Evolutionary conservation across 2,329 filamentous ascomycete genomes (phyloP), one percentile per base, ranked within the genome.

Genomic region (Phaeosphaeria sp.): DNA sequence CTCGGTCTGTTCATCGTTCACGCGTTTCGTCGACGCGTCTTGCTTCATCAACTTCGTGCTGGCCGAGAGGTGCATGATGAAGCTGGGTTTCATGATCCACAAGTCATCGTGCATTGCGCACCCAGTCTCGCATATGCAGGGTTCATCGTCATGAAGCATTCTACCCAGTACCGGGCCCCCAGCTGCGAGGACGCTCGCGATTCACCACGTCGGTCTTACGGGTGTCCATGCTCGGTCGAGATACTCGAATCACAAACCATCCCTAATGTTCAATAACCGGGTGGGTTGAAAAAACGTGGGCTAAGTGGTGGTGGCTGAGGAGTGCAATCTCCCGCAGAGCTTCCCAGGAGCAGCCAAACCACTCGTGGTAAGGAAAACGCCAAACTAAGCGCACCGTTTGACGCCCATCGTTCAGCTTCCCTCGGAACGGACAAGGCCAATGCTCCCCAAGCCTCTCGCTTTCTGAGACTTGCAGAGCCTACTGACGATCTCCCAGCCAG

Each of bases 321-420:
- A 59, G 48, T 56, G 66, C 60, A 76, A 75, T 75, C 64, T 74
- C 72, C 63, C 56, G 33, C 52, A 52, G 49, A 54, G 47, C 27
- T 58, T 57, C 46, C 60, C 42, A 59, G 60, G 53, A 60, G 55
- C 52, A 47, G 52, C 64, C 60, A 68, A 64, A 56, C 69, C 62
- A 51, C 44, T 63, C 59, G 49, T 50, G 66, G 66, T 43, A 65
- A 64, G 65, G 66, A 49, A 55, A 44, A 54, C 58, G 60, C 63
- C 55, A 62, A 67, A 62, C 56, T 44, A 60, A 58, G 49, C 47
- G 55, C 58, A 55, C 65, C 59, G 61, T 71, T 68, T 70, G 66
- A 69, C 63, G 69, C 70, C 67, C 60, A 64, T 58, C 64, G 54
- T 59, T 55, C 58, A 63, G 52, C 43, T 54, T 51, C 52, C 55